Evolutionary conservation across 2,329 filamentous ascomycete genomes (phyloP).

Genomic region (Fusarium goolgardi): DNA sequence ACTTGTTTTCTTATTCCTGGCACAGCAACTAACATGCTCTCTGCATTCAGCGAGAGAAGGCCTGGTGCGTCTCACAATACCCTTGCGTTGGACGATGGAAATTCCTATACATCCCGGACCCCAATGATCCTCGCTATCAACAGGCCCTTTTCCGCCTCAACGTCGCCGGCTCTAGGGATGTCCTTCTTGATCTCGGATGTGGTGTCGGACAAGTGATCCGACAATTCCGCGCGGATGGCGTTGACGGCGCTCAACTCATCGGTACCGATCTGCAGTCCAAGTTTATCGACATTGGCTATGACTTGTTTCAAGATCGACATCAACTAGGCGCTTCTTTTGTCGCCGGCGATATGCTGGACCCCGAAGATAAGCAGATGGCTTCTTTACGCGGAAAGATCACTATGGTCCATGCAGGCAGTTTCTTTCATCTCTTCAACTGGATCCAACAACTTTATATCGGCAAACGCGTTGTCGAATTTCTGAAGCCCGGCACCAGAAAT

Average conservation of each 20-base stretch:
- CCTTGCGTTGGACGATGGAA: constrained; percentile 63
- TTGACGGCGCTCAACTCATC: constrained; percentile 60
- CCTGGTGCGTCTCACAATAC: constrained; percentile 59
- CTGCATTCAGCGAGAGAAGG: constrained; percentile 56
- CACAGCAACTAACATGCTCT: constrained; percentile 20
- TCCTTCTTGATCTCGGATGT: constrained; percentile 63
- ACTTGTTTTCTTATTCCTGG: neutral
- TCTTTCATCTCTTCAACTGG: constrained; percentile 64
- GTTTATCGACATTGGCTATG: constrained; percentile 70
- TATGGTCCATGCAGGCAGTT: constrained; percentile 62
- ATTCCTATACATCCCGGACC: constrained; percentile 59
- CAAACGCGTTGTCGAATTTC: constrained; percentile 58
- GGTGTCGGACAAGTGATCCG: constrained; percentile 63
- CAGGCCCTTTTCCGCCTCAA: constrained; percentile 57
- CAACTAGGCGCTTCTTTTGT: constrained; percentile 61
- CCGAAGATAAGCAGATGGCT: constrained; percentile 52
- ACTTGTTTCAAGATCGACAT: constrained; percentile 71
- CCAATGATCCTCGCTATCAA: constrained; percentile 57
- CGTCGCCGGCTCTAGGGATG: constrained; percentile 53
- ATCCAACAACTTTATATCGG: constrained; percentile 59
- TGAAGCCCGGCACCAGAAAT: constrained; percentile 58
- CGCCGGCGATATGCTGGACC: constrained; percentile 61
- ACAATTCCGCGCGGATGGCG: constrained; percentile 63
- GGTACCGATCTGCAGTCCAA: constrained; percentile 61
- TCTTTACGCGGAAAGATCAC: constrained; percentile 56